Evolutionary conservation across 108 stramenopile species (phyloP).

Genomic region (Seminavis robusta): DNA sequence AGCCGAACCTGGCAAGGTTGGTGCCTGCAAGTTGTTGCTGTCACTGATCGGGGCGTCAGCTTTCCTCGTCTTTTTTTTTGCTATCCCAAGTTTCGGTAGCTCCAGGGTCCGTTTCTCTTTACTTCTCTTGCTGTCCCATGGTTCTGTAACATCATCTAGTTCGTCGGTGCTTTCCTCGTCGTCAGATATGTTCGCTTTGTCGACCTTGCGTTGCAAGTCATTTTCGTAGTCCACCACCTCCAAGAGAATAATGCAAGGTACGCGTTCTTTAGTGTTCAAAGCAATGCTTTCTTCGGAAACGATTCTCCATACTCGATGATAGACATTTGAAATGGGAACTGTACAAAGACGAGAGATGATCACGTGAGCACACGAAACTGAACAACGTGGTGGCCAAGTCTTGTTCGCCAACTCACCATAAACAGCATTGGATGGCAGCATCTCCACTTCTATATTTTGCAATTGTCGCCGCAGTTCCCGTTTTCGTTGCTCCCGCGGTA

Average conservation of each 20-base stretch:
- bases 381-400: no score
- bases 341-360: no score
- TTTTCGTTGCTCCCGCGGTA: conserved; percentile 50
- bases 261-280: conserved; percentile 90
- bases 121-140: no score
- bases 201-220: background rate
- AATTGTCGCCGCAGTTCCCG: conserved; percentile 51
- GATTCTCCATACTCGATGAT: conserved; percentile 87
- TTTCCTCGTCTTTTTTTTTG: no score
- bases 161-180: background rate
- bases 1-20: no score
- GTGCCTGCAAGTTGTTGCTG: no score
- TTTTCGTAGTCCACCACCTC: conserved; percentile 80
- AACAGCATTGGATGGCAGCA: conserved; percentile 75
- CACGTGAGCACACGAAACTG: no score
- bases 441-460: conserved; percentile 54
- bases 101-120: no score
- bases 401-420: conserved; percentile 48
- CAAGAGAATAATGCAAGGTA: conserved; percentile 87
- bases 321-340: conserved; percentile 65
- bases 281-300: conserved; percentile 81
- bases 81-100: no score
- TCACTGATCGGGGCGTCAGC: no score
- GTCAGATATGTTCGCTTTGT: background rate
- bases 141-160: background rate